Base-by-base conservation (phyloP, 2,329 filamentous ascomycete genomes). In the Xylariaceae sp. region DNA sequence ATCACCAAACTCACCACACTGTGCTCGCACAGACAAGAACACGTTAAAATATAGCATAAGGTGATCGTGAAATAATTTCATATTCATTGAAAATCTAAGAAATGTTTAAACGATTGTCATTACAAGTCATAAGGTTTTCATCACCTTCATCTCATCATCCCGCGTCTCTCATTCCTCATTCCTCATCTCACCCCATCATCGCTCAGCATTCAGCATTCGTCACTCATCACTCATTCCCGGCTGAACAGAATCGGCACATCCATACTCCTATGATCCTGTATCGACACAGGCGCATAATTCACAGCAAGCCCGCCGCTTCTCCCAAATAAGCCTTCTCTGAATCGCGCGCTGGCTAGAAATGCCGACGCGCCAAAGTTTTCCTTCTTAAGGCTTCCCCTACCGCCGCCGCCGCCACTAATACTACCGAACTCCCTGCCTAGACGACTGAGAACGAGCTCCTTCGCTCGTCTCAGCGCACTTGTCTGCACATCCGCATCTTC, bases 241-340 rank as follows among this genome's bases (percentile, higher is more conserved):
- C 77, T 83, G 52, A 86, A 84, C 69, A 86, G 81, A 65, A 87
- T 71, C 57, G 84, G 83, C 57, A 87, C 83, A 62, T 83, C 81
- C 65, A 82, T 69, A 48, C 73, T 76, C 55, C 74, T 65, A 36
- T 76, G 71, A 49, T 81, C 64, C 18, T 55, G 43, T 16, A 51
- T 13, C 6, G 45, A 26, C 2, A 49, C 35, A 46, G 60, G 18
- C 11, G 53, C 21, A 8, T 44, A 48, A 46, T 59, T 61, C 32
- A 61, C 51, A 6, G 47, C 43, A 15, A 27, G 47, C 2, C 37
- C 48, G 13, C 36, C 49, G 6, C 35, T 47, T 57, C 62, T 68
- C 11, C 74, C 75, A 59, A 78, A 78, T 29, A 78, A 56, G 9
- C 75, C 74, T 55, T 77, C 75, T 10, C 75, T 65, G 36, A 78